Evolutionary conservation across 352 stramenopile genomes (phyloP), one percentile per base, ranked within the genome.

Genomic region (Pythium brachiatum): DNA sequence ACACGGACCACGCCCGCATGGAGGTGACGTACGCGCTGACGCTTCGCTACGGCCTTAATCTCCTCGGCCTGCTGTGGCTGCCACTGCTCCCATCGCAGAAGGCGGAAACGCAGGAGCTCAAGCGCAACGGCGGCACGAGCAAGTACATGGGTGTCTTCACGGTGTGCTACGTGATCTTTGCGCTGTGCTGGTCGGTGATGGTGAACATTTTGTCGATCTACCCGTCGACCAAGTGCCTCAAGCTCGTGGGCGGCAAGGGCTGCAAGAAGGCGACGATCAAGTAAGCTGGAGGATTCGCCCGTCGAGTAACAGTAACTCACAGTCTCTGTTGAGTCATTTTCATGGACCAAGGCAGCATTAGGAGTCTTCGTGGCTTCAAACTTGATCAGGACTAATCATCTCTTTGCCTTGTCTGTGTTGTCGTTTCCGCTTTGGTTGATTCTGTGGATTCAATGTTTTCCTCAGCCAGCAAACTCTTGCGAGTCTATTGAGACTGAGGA

Each of bases 71-170:
- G n/a, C n/a, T n/a, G n/a, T n/a, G n/a, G n/a, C n/a, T n/a, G n/a
- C n/a, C n/a, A 38, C 32, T 74, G 2, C 39, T 74, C 32, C 68
- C 68, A 13, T 41, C 21, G 29, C 63, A 74, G 34, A 74, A 74
- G 64, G 54, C 51, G 7, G 53, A 70, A 23, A 62, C 66, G 2
- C 63, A n/a, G n/a, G n/a, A n/a, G n/a, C n/a, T n/a, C n/a, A n/a
- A n/a, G n/a, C n/a, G n/a, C n/a, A n/a, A n/a, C n/a, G 66, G 60
- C 20, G 51, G 66, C 18, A 52, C 34, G 15, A 70, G 63, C 39
- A 47, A 58, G 34, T 31, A 43, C n/a, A 57, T 68, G 23, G 62
- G 62, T n/a, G 31, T 29, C 9, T 16, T 63, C 39, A 68, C 62
- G 50, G 38, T 68, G 4, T 32, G 11, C 41, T 68, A 68, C 34